A percentile compares a stretch with the other conserved stretches of the same genome.
Conservation (phyloP, 805 yeast species). For the Candida lessepsii region DNA sequence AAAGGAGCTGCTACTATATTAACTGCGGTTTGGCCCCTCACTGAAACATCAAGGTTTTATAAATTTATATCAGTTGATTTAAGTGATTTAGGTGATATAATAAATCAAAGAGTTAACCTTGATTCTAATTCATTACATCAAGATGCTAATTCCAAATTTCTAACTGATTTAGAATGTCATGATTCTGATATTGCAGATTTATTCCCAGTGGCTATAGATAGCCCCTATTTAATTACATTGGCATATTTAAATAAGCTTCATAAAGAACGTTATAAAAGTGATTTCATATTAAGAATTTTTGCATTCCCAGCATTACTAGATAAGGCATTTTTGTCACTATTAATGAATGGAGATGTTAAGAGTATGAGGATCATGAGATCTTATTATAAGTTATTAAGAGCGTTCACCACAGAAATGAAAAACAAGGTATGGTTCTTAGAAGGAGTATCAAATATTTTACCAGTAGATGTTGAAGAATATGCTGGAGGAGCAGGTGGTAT, state of each 20-base stretch:
- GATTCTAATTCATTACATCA: constrained; percentile 20
- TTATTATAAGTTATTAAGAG: constrained; percentile 77
- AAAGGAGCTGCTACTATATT: constrained; percentile 95
- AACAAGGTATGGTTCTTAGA: constrained; percentile 92
- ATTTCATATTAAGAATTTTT: constrained; percentile 81
- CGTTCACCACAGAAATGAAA: constrained; percentile 82
- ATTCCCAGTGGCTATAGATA: constrained; percentile 78
- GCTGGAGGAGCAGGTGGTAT: constrained; percentile 85
- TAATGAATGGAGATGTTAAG: constrained; percentile 80
- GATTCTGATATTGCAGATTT: constrained; percentile 82
- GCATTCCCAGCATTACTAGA: constrained; percentile 93
- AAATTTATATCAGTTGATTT: constrained; percentile 71
- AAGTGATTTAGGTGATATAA: constrained; percentile 81
- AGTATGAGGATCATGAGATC: constrained; percentile 92
- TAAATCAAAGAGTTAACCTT: constrained; percentile 37
- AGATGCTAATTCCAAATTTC: constrained; percentile 29
- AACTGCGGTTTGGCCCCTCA: constrained; percentile 93
- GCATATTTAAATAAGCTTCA: constrained; percentile 83
- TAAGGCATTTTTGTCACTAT: constrained; percentile 67
- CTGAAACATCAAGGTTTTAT: constrained; percentile 42
- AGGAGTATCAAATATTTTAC: constrained; percentile 84
- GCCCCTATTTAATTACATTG: constrained; percentile 84
- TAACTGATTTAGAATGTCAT: constrained; percentile 71
- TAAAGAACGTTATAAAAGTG: constrained; percentile 78
- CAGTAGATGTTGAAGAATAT: constrained; percentile 88